Evolutionary conservation across 202 grass and related monocot genomes (phyloP).

Genomic region (Panicum virgatum): DNA sequence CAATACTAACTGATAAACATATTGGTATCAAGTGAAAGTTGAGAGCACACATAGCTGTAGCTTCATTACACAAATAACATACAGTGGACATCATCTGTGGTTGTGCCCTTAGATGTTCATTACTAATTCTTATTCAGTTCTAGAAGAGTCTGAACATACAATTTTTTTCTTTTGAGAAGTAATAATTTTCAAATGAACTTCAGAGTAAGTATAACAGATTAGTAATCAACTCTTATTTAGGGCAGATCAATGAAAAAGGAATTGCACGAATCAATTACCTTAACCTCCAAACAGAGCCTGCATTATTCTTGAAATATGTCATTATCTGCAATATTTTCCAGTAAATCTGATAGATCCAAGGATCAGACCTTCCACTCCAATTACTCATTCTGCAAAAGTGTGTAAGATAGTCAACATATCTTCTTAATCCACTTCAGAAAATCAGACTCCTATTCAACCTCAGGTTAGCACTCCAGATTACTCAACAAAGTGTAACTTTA

Average conservation of each 20-base stretch:
- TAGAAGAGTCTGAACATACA: not conserved
- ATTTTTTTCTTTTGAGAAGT: not conserved
- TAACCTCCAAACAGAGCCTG: not conserved
- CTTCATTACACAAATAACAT: not conserved
- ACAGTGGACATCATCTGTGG: not conserved
- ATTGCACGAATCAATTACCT: not conserved
- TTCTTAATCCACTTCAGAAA: not conserved
- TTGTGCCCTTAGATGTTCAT: not conserved
- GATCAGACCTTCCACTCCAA: not conserved
- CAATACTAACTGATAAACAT: not conserved
- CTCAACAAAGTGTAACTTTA: not conserved
- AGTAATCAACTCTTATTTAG: not conserved
- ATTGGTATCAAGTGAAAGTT: not conserved
- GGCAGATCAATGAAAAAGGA: not conserved
- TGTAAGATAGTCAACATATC: not conserved
- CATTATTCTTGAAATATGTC: not conserved
- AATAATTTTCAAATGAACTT: not conserved
- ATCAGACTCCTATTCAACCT: not conserved
- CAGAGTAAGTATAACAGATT: not conserved
- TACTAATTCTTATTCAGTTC: not conserved
- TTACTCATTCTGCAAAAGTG: not conserved
- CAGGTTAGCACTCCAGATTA: not conserved
- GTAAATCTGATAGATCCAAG: not conserved
- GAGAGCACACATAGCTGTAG: not conserved
- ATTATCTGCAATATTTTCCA: not conserved